Conservation (phyloP, 768 basidiomycete genomes). For the Hericium alpestre region DNA sequence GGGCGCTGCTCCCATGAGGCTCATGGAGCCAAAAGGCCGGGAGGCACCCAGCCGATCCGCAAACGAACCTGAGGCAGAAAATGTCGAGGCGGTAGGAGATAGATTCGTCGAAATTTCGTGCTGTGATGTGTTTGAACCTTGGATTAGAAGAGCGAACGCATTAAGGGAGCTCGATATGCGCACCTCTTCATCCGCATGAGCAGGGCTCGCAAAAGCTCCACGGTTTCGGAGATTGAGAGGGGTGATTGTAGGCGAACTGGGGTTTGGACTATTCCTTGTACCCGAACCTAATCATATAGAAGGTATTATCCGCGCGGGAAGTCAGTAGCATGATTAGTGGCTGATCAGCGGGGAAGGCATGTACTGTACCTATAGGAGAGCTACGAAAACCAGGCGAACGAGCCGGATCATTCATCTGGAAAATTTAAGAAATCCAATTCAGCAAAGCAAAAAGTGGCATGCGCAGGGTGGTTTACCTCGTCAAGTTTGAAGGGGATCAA, state of each 20-base stretch:
- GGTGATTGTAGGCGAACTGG: constrained; percentile 1
- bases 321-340: too few species aligned
- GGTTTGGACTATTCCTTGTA: not conserved
- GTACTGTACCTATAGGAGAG: too few species aligned
- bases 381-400: too few species aligned
- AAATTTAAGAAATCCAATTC: not conserved
- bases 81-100: not conserved
- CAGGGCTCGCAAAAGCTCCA: not conserved
- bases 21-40: not conserved
- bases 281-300: too few species aligned
- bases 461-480: not conserved
- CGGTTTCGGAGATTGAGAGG: not conserved
- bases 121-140: not conserved
- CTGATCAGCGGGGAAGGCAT: too few species aligned
- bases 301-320: too few species aligned
- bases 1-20: constrained; percentile 7
- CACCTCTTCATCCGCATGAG: not conserved
- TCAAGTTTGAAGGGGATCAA: not conserved
- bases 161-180: not conserved
- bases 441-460: not conserved
- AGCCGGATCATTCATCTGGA: too few species aligned
- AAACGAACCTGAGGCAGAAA: not conserved
- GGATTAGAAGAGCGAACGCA: not conserved
- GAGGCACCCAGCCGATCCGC: not conserved
- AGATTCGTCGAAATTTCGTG: not conserved